Evolutionary conservation across 805 yeast genomes (phyloP).

Genomic region (Monosporozyma yasuniensis): DNA sequence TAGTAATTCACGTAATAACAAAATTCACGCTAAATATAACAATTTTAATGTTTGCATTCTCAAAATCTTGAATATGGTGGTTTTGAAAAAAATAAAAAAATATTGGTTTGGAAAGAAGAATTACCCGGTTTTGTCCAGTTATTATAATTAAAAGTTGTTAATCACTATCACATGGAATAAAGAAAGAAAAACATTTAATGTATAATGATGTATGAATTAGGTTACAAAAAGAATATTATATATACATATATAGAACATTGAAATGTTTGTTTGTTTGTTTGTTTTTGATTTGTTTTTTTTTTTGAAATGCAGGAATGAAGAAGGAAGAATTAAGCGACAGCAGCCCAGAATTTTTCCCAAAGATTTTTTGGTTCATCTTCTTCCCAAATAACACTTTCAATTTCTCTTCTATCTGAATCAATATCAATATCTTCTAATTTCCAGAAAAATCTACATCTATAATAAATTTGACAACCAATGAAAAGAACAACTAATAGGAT

Average conservation of each 20-base stretch:
- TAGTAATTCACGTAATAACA: too few relatives aligned
- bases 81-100: not conserved
- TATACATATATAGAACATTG: not conserved
- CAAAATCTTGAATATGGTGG: not conserved
- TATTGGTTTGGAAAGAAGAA: not conserved
- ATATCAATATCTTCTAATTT: conserved; percentile 51
- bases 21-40: too few relatives aligned
- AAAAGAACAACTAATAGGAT: conserved; percentile 44
- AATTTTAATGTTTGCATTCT: not conserved
- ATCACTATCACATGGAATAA: too few relatives aligned
- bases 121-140: not conserved
- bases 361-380: conserved; percentile 40
- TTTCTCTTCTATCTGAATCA: conserved; percentile 52
- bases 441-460: conserved; percentile 40
- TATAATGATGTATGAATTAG: not conserved
- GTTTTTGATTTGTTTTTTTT: too few relatives aligned
- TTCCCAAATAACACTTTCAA: conserved; percentile 48
- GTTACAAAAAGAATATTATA: not conserved
- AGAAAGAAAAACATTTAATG: too few relatives aligned
- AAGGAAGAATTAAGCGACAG: conserved; percentile 15
- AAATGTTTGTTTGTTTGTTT: not conserved
- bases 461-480: conserved; percentile 43
- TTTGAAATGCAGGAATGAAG: too few relatives aligned
- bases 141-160: too few relatives aligned
- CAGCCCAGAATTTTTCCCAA: conserved; percentile 48